Evolutionary conservation across 2,329 filamentous ascomycete genomes (phyloP), one percentile per base, ranked within the genome.

Genomic region (Fusarium agapanthi): DNA sequence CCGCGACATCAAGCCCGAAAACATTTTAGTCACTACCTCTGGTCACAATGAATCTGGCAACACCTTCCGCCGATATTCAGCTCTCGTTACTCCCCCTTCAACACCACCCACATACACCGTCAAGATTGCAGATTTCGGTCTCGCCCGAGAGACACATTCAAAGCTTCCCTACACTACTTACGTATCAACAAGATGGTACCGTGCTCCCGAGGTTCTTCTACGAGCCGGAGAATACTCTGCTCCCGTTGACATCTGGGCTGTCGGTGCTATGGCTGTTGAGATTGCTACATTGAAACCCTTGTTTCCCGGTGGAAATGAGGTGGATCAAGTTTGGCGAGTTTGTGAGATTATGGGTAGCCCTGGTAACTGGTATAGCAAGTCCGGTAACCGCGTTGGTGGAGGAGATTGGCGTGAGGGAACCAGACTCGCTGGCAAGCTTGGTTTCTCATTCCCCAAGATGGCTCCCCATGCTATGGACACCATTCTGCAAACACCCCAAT

Each of bases 331-430:
- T 4, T 99, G 96, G 96, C 92, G 96, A 75, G 94, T 99, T 0
- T 99, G 96, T 80, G 96, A 99, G 81, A 97, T 99, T 65, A 99
- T 99, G 96, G 96, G 96, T 55, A 98, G 95, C 84, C 96, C 96
- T 6, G 96, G 96, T 48, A 95, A 95, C 84, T 99, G 96, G 96
- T 96, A 97, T 81, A 97, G 93, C 86, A 98, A 98, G 83, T 87
- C 93, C 10, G 95, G 95, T 30, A 87, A 88, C 32, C 93, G 92
- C 74, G 93, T 99, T 34, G 96, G 96, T 61, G 96, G 96, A 79
- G 96, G 96, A 78, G 96, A 99, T 76, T 99, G 96, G 96, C 94
- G 95, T 78, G 96, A 99, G 65, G 96, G 96, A 64, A 95, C 95
- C 50, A 90, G 94, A 69, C 86, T 99, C 66, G 96, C 96, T 63